Conservation (phyloP, 1,139 yeast genomes). For the Diutina scorzettiae region DNA sequence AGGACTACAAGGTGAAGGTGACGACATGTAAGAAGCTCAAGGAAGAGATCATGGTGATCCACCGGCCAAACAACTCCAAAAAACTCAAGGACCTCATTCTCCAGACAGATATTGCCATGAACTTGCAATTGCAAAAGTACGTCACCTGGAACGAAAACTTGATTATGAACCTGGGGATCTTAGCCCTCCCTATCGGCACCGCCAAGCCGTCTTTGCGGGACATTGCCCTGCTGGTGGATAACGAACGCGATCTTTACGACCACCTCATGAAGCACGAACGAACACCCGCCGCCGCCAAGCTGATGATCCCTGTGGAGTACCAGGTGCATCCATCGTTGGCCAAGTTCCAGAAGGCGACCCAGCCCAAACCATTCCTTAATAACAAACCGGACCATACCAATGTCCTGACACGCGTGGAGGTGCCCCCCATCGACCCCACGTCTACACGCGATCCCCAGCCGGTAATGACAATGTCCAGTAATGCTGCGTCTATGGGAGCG, state of each 20-base stretch:
- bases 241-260: constrained; percentile 69
- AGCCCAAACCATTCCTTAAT: constrained; percentile 29
- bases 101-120: constrained; percentile 82
- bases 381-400: constrained; percentile 9
- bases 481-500: neutral
- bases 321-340: constrained; percentile 63
- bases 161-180: constrained; percentile 74
- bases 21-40: constrained; percentile 61
- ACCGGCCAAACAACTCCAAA: constrained; percentile 68
- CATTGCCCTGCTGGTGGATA: constrained; percentile 66
- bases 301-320: constrained; percentile 59
- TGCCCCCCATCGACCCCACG: neutral
- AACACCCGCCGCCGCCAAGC: constrained; percentile 17
- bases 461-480: neutral
- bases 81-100: constrained; percentile 66
- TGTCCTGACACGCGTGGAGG: neutral
- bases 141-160: constrained; percentile 80
- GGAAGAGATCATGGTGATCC: constrained; percentile 56
- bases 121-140: constrained; percentile 78
- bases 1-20: constrained; percentile 73
- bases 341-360: constrained; percentile 11
- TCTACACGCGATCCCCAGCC: neutral
- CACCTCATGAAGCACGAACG: constrained; percentile 43
- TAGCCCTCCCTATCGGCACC: constrained; percentile 53
- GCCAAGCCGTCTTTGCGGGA: constrained; percentile 57